Evolutionary conservation across 345 rosid species (phyloP).

Genomic region (Orychophragmus violaceus): DNA sequence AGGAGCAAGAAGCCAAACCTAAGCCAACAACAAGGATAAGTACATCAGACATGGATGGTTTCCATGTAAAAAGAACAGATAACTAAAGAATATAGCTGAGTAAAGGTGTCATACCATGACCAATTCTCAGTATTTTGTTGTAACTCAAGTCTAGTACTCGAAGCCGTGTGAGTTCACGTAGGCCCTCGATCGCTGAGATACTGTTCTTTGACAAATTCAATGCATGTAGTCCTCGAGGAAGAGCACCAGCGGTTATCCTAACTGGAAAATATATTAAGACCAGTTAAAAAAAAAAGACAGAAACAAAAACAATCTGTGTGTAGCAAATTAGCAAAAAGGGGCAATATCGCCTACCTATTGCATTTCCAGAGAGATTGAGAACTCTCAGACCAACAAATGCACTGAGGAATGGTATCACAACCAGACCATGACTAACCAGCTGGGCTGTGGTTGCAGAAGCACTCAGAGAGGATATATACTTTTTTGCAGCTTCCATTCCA

Average conservation of each 20-base stretch:
- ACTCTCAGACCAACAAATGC: slow-evolving; percentile 69
- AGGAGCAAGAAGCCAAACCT: slow-evolving; percentile 95
- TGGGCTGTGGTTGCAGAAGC: slow-evolving; percentile 68
- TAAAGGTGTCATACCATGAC: slow-evolving; percentile 62
- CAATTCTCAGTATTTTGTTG: slow-evolving; percentile 75
- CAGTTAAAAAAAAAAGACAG: neutral
- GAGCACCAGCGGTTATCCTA: slow-evolving; percentile 79
- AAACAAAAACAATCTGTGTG: neutral
- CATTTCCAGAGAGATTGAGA: slow-evolving; percentile 86
- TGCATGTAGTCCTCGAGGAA: slow-evolving; percentile 85
- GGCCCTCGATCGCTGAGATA: slow-evolving; percentile 78
- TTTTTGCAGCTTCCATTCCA: slow-evolving; percentile 73
- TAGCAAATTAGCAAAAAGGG: neutral
- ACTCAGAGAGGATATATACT: slow-evolving; percentile 64
- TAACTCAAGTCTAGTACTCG: slow-evolving; percentile 91
- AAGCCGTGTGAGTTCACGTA: slow-evolving; percentile 87
- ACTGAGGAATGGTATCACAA: slow-evolving; percentile 67
- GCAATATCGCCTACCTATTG: slow-evolving; percentile 51
- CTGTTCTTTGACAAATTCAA: slow-evolving; percentile 79
- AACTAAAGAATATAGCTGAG: neutral
- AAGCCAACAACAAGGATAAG: neutral
- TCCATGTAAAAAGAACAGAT: neutral
- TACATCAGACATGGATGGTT: neutral
- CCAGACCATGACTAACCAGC: slow-evolving; percentile 67
- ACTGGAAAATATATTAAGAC: slow-evolving; percentile 33